Evolutionary conservation across 2,329 filamentous ascomycete species (phyloP).

Genomic region (Sporothrix variecibatus): DNA sequence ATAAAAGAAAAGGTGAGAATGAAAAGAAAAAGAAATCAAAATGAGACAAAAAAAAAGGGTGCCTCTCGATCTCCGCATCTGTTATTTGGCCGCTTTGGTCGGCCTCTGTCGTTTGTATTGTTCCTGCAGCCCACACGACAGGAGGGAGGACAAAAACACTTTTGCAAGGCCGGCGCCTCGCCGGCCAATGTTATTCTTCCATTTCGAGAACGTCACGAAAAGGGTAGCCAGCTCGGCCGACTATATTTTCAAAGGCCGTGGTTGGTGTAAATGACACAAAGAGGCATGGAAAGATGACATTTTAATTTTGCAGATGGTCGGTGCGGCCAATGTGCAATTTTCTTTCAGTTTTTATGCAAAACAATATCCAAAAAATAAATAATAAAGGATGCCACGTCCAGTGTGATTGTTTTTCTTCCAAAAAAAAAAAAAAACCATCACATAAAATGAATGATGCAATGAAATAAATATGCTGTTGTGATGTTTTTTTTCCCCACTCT

Average conservation of each 20-base stretch:
- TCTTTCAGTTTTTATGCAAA: not conserved
- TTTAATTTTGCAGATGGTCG: not conserved
- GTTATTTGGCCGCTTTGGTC: not conserved
- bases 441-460: too few species aligned
- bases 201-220: not conserved
- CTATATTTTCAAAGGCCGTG: not conserved
- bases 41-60: too few species aligned
- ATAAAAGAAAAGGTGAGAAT: not conserved
- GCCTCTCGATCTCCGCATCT: constrained; percentile 12
- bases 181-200: not conserved
- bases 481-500: too few species aligned
- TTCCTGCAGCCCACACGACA: constrained; percentile 14
- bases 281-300: not conserved
- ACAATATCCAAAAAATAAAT: not conserved
- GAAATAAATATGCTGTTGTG: too few species aligned
- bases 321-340: not conserved
- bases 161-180: not conserved
- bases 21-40: not conserved
- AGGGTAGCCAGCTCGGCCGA: not conserved
- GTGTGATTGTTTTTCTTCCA: not conserved
- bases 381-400: not conserved
- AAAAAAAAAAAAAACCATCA: not conserved
- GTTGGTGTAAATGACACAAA: not conserved
- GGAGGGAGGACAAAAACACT: not conserved
- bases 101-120: not conserved